Conservation (phyloP, 805 yeast genomes). For the Wickerhamiella galacta region DNA sequence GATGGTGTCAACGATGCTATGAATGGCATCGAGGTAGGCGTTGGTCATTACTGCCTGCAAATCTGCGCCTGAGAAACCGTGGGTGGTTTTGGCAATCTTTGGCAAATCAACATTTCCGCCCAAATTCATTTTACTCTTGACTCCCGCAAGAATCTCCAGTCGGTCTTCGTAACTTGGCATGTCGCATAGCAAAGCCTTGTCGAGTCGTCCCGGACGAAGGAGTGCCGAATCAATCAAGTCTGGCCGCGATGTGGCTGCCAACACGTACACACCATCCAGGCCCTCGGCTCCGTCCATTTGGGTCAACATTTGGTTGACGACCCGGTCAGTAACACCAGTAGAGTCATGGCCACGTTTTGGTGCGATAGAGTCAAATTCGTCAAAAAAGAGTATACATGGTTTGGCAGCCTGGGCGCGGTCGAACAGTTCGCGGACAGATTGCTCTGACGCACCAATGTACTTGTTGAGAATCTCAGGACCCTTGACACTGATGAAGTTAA, state of each 20-base stretch:
- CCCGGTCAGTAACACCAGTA: slow-evolving; percentile 94
- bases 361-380: slow-evolving; percentile 92
- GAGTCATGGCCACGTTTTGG: slow-evolving; percentile 96
- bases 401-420: slow-evolving; percentile 90
- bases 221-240: slow-evolving; percentile 91
- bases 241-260: slow-evolving; percentile 93
- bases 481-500: slow-evolving; percentile 81
- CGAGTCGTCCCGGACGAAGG: slow-evolving; percentile 89
- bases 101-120: slow-evolving; percentile 34
- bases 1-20: slow-evolving; percentile 30
- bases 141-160: slow-evolving; percentile 42
- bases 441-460: slow-evolving; percentile 95
- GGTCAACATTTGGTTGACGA: slow-evolving; percentile 89
- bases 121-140: slow-evolving; percentile 45
- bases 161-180: slow-evolving; percentile 63
- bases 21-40: slow-evolving; percentile 70
- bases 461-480: slow-evolving; percentile 93
- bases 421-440: slow-evolving; percentile 79
- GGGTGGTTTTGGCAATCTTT: slow-evolving; percentile 40
- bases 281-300: slow-evolving; percentile 99
- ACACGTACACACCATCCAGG: slow-evolving; percentile 84
- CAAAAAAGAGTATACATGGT: slow-evolving; percentile 85
- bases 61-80: slow-evolving; percentile 88
- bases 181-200: slow-evolving; percentile 79
- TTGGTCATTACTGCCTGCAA: slow-evolving; percentile 82